phyloP scores from a whole-genome alignment of 306 rosid genomes.

The Castanospermum australe region DNA sequence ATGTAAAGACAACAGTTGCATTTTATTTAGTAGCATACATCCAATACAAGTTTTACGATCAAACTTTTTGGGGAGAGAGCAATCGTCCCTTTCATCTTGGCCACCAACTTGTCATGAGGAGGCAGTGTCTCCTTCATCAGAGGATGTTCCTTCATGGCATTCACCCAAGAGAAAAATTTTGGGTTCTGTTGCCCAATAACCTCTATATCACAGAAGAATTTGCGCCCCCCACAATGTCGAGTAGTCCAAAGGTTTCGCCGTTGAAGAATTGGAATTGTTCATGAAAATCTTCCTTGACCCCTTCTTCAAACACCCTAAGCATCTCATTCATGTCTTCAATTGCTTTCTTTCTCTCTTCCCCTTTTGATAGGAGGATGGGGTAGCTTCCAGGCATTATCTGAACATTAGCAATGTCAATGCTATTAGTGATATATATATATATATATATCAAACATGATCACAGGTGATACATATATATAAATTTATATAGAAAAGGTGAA shows the following conservation, averaged over 20 bases:
- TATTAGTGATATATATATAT: background rate
- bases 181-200: slow-evolving; percentile 15
- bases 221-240: slow-evolving; percentile 44
- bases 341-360: slow-evolving; percentile 34
- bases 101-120: slow-evolving; percentile 42
- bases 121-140: slow-evolving; percentile 41
- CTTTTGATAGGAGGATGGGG: slow-evolving; percentile 16
- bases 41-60: background rate
- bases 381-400: background rate
- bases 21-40: background rate
- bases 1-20: background rate
- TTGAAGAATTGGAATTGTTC: slow-evolving; percentile 16
- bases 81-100: background rate
- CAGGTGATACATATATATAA: background rate
- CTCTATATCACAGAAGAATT: background rate
- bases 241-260: slow-evolving; percentile 25
- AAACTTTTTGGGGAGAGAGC: background rate
- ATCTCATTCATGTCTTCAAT: slow-evolving; percentile 17
- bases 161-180: slow-evolving; percentile 35
- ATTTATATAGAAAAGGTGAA: background rate
- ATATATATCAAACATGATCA: background rate
- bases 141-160: slow-evolving; percentile 41
- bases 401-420: background rate
- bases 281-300: slow-evolving; percentile 33
- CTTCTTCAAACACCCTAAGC: slow-evolving; percentile 40